phyloP scores from a whole-genome alignment of 2,329 filamentous ascomycete genomes.

The Fusarium buharicum region DNA sequence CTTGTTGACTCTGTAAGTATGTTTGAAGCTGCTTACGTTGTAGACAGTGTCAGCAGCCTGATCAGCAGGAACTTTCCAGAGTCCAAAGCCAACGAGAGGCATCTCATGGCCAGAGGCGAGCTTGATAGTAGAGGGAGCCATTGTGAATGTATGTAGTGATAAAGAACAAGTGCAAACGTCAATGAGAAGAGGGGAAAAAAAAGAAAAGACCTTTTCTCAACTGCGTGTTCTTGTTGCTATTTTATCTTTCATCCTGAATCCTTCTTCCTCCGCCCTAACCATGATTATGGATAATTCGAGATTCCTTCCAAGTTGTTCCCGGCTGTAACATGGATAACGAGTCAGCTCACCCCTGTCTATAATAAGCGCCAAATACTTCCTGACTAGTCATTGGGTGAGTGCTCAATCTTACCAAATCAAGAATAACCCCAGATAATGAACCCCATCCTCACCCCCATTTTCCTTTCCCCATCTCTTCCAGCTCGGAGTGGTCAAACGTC shows the following conservation, averaged over 20 bases:
- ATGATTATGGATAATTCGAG: not conserved
- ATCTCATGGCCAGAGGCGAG: constrained; percentile 43
- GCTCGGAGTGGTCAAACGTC: no score
- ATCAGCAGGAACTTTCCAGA: constrained; percentile 73
- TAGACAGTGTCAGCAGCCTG: constrained; percentile 68
- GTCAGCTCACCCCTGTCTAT: constrained; percentile 12
- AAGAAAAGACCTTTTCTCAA: not conserved
- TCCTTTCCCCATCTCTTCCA: no score
- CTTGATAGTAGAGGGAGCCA: constrained; percentile 39
- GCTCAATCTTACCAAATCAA: no score
- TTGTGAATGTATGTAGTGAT: constrained; percentile 10
- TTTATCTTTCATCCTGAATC: constrained; percentile 12
- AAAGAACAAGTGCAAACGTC: not conserved
- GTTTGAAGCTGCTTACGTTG: constrained; percentile 49
- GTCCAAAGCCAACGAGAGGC: constrained; percentile 66
- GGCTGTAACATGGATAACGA: constrained; percentile 4
- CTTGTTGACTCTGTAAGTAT: not conserved
- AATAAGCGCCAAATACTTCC: constrained; percentile 27
- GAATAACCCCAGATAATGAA: no score
- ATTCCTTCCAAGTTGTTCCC: no score
- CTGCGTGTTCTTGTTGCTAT: constrained; percentile 3
- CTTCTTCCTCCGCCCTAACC: constrained; percentile 16
- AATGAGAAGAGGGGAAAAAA: not conserved
- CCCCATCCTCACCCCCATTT: no score
- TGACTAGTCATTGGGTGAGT: constrained; percentile 6